Evolutionary conservation across 2,329 filamentous ascomycete species (phyloP).

Genomic region (Ceratocystis cubensis): DNA sequence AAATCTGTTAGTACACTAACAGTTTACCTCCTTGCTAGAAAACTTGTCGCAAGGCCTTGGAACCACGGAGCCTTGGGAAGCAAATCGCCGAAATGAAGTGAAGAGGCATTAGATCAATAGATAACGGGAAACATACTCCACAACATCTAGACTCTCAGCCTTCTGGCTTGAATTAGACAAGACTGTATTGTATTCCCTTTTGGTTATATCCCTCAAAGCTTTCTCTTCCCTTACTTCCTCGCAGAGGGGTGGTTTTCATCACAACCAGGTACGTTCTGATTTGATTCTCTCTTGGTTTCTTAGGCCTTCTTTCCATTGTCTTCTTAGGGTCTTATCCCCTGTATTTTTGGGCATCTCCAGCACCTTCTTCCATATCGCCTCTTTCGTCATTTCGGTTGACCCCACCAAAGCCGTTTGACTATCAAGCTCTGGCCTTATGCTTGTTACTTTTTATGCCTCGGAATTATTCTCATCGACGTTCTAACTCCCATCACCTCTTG

Average conservation of each 20-base stretch:
- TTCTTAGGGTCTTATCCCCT: background rate
- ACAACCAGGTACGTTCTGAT: background rate
- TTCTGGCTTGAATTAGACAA: background rate
- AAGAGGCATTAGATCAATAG: background rate
- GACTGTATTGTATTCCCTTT: background rate
- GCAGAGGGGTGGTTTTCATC: background rate
- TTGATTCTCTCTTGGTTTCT: background rate
- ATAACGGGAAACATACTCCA: background rate
- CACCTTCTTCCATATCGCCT: background rate
- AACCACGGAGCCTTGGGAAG: conserved; percentile 2
- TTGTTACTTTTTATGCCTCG: background rate
- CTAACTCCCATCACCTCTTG: background rate
- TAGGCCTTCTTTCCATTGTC: background rate
- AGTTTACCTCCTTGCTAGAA: conserved; percentile 24
- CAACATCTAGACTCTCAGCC: background rate
- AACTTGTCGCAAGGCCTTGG: background rate
- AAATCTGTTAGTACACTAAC: background rate
- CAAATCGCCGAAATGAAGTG: background rate
- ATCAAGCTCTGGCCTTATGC: conserved; percentile 5
- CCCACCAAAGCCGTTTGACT: conserved; percentile 4
- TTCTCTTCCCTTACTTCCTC: background rate
- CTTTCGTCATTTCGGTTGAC: conserved; percentile 9
- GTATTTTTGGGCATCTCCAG: background rate
- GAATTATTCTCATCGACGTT: conserved; percentile 7
- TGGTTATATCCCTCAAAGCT: background rate